Conservation (phyloP, 2,329 filamentous ascomycete species). For the Bipolaris gigantea region DNA sequence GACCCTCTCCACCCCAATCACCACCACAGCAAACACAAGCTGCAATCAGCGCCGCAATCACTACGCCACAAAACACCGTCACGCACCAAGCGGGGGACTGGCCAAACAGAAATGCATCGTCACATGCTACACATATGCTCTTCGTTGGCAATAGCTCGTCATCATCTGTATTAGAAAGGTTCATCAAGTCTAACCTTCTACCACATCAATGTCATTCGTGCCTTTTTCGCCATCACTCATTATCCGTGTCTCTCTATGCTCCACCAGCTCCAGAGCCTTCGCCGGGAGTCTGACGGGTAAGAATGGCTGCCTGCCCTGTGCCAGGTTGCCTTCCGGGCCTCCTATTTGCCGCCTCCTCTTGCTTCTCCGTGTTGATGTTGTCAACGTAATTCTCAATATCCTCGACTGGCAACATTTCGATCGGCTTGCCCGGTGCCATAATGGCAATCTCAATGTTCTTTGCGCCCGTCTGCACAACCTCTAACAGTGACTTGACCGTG, state of each 20-base stretch:
- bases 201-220: constrained; percentile 39
- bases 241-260: constrained; percentile 9
- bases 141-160: constrained; percentile 30
- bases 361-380: constrained; percentile 99
- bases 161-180: constrained; percentile 34
- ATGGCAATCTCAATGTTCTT: constrained; percentile 99
- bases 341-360: constrained; percentile 97
- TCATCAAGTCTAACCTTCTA: constrained; percentile 33
- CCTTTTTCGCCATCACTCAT: constrained; percentile 27
- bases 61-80: neutral
- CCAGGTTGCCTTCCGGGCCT: constrained; percentile 67
- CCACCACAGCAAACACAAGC: constrained; percentile 1
- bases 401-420: constrained; percentile 93
- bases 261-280: constrained; percentile 39
- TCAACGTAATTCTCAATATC: constrained; percentile 98
- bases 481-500: constrained; percentile 95
- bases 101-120: neutral
- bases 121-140: constrained; percentile 31
- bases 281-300: constrained; percentile 61
- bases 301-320: constrained; percentile 70
- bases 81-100: constrained; percentile 13
- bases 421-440: constrained; percentile 87
- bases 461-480: constrained; percentile 97
- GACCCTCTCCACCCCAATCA: neutral
- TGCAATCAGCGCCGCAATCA: neutral